These are phyloP conservation scores for Petasospora rhodanensis DNA, from an alignment of 1,139 yeast genomes.

Conservation along the genomic window DNA sequence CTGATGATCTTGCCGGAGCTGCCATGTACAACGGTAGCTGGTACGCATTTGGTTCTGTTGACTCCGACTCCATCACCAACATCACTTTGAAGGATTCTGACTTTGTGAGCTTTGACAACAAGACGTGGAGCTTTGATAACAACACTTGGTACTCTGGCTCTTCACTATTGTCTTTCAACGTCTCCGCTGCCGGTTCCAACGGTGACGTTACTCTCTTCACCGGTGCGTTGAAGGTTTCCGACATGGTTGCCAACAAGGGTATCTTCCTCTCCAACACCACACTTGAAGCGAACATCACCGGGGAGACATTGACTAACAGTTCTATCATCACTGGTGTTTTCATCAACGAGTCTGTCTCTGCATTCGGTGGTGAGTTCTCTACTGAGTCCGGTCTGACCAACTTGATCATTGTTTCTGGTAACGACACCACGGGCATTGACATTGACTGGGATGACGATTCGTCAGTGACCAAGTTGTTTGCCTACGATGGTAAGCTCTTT, in stretches of 20 bases:
- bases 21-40: slow-evolving; percentile 31
- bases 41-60: slow-evolving; percentile 20
- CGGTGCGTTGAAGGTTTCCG: slow-evolving; percentile 20
- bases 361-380: slow-evolving; percentile 51
- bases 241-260: slow-evolving; percentile 15
- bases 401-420: slow-evolving; percentile 31
- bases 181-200: slow-evolving; percentile 29
- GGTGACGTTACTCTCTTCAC: slow-evolving; percentile 18
- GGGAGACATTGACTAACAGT: slow-evolving; percentile 11
- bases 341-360: slow-evolving; percentile 46
- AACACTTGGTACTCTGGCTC: slow-evolving; percentile 23
- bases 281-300: slow-evolving; percentile 15
- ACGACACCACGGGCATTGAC: slow-evolving; percentile 28
- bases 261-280: slow-evolving; percentile 12
- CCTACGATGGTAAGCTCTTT: slow-evolving; percentile 28
- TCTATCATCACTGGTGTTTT: slow-evolving; percentile 27
- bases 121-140: slow-evolving; percentile 23
- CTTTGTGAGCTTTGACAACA: slow-evolving; percentile 21
- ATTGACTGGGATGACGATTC: slow-evolving; percentile 17
- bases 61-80: slow-evolving; percentile 17
- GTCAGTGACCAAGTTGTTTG: slow-evolving; percentile 17
- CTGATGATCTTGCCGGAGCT: slow-evolving; percentile 14
- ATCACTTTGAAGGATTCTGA: slow-evolving; percentile 25
- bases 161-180: slow-evolving; percentile 23
- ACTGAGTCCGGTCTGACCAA: slow-evolving; percentile 31